Percentiles rank a stretch among this genome's conserved stretches.
Evolutionary conservation across 257 asterid genomes (phyloP).

Genomic region (Datura wrightii): DNA sequence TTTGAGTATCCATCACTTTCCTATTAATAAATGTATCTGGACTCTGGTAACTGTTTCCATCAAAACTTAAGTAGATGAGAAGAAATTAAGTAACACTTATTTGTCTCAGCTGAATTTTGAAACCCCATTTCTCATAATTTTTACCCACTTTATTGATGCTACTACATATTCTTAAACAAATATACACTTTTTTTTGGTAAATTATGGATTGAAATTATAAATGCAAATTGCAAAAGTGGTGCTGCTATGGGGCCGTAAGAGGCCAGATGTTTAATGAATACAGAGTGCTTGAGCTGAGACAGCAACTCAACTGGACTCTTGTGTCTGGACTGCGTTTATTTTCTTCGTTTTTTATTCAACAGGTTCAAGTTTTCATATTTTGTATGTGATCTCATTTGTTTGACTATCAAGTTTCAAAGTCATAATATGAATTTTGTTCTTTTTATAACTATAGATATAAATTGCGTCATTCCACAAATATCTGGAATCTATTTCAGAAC

Average conservation of each 20-base stretch:
- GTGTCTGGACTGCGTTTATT: neutral
- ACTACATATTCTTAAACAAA: neutral
- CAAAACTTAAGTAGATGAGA: neutral
- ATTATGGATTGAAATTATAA: neutral
- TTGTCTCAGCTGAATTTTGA: neutral
- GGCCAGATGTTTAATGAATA: neutral
- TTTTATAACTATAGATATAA: neutral
- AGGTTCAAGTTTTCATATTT: conserved; percentile 3
- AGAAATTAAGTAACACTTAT: neutral
- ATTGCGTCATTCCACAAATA: neutral
- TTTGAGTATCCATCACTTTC: too few relatives aligned
- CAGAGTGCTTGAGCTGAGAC: neutral
- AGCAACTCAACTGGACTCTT: neutral
- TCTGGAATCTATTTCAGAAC: conserved; percentile 19
- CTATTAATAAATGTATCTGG: too few relatives aligned
- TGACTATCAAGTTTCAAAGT: conserved; percentile 18
- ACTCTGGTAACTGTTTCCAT: too few relatives aligned
- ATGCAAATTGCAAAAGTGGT: neutral
- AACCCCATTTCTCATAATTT: neutral
- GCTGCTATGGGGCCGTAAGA: neutral
- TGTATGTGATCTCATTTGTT: conserved; percentile 33
- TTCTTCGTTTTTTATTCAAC: neutral
- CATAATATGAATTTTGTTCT: neutral
- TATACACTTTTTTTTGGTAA: neutral
- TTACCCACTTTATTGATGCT: neutral